Conservation (phyloP, 2,329 filamentous ascomycete species). For the Corniculantispora saksenae region DNA sequence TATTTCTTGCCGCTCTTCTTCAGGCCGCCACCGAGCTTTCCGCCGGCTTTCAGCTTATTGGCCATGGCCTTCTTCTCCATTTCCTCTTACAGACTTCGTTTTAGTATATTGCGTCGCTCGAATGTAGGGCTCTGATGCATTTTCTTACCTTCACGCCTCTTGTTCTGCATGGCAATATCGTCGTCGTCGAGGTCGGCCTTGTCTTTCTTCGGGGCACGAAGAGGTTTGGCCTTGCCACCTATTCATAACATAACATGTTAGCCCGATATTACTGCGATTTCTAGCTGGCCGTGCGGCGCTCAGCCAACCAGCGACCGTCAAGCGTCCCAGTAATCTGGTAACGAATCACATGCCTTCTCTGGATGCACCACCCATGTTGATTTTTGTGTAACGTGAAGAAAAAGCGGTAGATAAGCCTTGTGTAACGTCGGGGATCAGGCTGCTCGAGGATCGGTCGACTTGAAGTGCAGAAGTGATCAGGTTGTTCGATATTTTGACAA, state of each 20-base stretch:
- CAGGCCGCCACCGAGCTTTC: background rate
- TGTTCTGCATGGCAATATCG: slow-evolving; percentile 78
- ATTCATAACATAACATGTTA: slow-evolving; percentile 7
- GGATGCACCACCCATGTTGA: slow-evolving; percentile 63
- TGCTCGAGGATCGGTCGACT: background rate
- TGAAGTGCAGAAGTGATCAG: background rate
- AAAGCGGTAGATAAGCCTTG: slow-evolving; percentile 4
- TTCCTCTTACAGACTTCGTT: no score
- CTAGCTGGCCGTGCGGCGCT: no score
- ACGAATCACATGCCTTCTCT: slow-evolving; percentile 59
- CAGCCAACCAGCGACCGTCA: background rate
- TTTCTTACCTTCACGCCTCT: slow-evolving; percentile 77
- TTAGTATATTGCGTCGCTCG: no score
- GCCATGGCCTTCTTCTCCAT: background rate
- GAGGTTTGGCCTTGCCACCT: slow-evolving; percentile 82
- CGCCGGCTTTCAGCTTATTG: background rate
- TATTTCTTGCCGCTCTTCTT: slow-evolving; percentile 99
- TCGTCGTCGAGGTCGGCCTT: slow-evolving; percentile 84
- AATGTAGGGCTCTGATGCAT: background rate
- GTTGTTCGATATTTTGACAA: background rate
- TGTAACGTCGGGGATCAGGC: background rate
- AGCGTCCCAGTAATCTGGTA: background rate
- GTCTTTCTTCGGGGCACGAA: slow-evolving; percentile 88
- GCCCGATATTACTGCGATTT: no score
- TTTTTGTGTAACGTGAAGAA: slow-evolving; percentile 20